These are phyloP conservation scores for Steccherinum ochraceum DNA, from an alignment of 768 basidiomycete species.

Conservation along the genomic window DNA sequence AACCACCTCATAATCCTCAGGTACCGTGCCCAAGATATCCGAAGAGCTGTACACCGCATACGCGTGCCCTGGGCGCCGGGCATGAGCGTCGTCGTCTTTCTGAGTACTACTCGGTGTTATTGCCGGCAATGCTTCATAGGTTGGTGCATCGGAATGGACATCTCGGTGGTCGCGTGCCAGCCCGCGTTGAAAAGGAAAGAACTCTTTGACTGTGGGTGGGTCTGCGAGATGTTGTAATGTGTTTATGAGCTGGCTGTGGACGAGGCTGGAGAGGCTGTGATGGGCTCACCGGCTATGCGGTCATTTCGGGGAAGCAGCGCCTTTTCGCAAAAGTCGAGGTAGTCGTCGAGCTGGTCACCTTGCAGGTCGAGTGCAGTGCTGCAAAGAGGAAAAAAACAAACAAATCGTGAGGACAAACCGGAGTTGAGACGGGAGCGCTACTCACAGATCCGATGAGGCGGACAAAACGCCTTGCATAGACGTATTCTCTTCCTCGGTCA, in stretches of 20 bases:
- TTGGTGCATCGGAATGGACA: neutral
- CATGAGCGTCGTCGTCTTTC: neutral
- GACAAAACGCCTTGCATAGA: conserved; percentile 34
- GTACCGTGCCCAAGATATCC: conserved; percentile 59
- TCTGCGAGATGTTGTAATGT: neutral
- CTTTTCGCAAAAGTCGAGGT: conserved; percentile 57
- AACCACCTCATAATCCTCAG: conserved; percentile 44
- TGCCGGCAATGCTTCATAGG: neutral
- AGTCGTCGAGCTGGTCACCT: conserved; percentile 50
- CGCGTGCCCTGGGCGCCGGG: conserved; percentile 46
- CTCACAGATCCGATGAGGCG: conserved; percentile 41
- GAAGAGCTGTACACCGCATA: conserved; percentile 60
- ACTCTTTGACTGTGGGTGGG: neutral
- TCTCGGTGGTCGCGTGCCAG: neutral
- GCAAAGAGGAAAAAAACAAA: conserved; percentile 4
- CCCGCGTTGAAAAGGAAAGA: neutral
- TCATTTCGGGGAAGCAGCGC: conserved; percentile 31
- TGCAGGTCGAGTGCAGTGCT: conserved; percentile 53
- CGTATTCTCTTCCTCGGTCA: conserved; percentile 28
- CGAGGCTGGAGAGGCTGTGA: neutral
- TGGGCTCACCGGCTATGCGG: conserved; percentile 7
- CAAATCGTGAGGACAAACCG: conserved; percentile 1
- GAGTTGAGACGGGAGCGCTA: too few species aligned
- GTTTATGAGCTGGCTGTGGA: too few species aligned
- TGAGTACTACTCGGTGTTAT: neutral